phyloP scores from a whole-genome alignment of 164 flowering plant species.

The Vitis cinerea region DNA sequence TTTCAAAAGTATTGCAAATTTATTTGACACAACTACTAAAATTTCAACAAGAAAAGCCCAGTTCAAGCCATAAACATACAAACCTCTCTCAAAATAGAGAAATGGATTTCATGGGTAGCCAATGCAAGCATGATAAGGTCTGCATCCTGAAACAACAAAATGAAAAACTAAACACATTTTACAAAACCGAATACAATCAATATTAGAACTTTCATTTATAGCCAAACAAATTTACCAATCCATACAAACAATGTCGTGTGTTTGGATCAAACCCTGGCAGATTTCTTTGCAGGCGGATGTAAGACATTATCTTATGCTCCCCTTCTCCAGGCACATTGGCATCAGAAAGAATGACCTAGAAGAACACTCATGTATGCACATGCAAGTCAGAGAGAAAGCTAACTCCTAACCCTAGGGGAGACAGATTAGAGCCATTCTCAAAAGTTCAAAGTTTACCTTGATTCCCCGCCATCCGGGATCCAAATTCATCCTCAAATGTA shows the following conservation, averaged over 20 bases:
- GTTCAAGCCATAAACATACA: neutral
- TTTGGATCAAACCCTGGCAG: constrained; percentile 63
- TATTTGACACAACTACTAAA: too few species aligned
- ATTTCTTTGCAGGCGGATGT: constrained; percentile 50
- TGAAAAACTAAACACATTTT: constrained; percentile 1
- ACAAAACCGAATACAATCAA: neutral
- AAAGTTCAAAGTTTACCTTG: constrained; percentile 32
- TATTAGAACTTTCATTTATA: neutral
- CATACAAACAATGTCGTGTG: constrained; percentile 71
- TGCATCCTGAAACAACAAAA: constrained; percentile 49
- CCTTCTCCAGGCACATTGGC: constrained; percentile 76
- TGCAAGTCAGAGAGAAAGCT: neutral
- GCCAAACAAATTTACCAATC: constrained; percentile 39
- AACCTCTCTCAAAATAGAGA: constrained; percentile 72
- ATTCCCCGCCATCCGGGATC: constrained; percentile 53
- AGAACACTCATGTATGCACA: neutral
- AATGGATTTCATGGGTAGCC: constrained; percentile 69
- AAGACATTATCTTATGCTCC: constrained; percentile 70
- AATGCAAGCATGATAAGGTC: constrained; percentile 69
- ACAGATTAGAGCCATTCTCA: neutral
- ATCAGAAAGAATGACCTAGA: constrained; percentile 67
- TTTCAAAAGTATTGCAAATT: too few species aligned
- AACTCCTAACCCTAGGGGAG: neutral
- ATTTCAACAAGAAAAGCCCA: neutral
- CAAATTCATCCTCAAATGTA: constrained; percentile 37